Percentiles rank a stretch among this genome's conserved stretches.
Conservation (phyloP, 805 yeast genomes). For the Candida easanensis region DNA sequence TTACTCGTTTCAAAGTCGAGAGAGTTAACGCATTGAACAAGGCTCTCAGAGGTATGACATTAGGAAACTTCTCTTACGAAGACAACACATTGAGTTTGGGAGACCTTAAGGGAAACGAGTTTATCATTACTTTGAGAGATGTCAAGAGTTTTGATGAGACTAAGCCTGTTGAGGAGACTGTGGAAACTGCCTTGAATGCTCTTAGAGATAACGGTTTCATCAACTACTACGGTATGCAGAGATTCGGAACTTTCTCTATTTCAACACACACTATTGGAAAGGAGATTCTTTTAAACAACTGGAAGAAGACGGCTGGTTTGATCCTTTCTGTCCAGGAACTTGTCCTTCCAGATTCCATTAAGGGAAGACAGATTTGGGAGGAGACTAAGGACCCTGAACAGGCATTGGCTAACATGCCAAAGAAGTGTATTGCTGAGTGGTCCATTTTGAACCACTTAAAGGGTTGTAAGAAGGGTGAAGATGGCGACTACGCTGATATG, state of each 20-base stretch:
- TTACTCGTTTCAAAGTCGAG: conserved; percentile 66
- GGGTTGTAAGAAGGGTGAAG: conserved; percentile 45
- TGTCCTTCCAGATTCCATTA: conserved; percentile 77
- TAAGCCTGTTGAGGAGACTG: conserved; percentile 40
- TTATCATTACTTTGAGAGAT: conserved; percentile 79
- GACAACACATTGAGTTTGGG: conserved; percentile 69
- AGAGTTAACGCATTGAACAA: conserved; percentile 75
- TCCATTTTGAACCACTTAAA: conserved; percentile 62
- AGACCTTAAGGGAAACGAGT: conserved; percentile 85
- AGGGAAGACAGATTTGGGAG: conserved; percentile 81
- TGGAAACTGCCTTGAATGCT: conserved; percentile 53
- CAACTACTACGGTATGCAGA: conserved; percentile 96
- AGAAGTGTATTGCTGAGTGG: conserved; percentile 81
- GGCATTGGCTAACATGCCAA: conserved; percentile 79
- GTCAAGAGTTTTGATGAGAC: conserved; percentile 32
- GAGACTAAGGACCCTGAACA: conserved; percentile 60
- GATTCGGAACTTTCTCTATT: conserved; percentile 93
- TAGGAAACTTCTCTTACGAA: conserved; percentile 76
- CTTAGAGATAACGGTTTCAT: conserved; percentile 73
- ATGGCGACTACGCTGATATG: conserved; percentile 43
- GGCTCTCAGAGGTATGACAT: conserved; percentile 68
- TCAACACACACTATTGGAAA: conserved; percentile 89
- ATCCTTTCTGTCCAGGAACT: conserved; percentile 83
- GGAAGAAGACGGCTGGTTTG: conserved; percentile 77
- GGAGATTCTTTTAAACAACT: conserved; percentile 64